Conservation (phyloP, 768 basidiomycete genomes). For the Butyriboletus loyo region DNA sequence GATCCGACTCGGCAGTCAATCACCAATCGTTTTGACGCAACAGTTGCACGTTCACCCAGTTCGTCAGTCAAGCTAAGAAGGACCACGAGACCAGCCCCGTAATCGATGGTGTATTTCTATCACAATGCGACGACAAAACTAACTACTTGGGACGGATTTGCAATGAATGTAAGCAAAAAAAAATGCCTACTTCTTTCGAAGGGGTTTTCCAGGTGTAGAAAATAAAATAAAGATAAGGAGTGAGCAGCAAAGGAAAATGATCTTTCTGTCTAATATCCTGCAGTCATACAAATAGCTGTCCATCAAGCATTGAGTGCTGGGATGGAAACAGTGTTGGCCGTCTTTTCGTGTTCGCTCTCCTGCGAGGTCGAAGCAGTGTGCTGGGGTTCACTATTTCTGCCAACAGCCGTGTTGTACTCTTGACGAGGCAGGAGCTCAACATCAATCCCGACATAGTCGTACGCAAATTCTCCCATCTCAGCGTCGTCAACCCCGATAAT, state of each 20-base stretch:
- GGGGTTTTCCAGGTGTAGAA: background rate
- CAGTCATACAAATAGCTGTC: background rate
- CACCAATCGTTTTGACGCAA: too few relatives aligned
- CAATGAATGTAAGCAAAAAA: background rate
- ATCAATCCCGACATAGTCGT: slow-evolving; percentile 82
- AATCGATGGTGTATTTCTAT: background rate
- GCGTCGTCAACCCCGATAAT: slow-evolving; percentile 86
- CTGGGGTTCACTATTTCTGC: slow-evolving; percentile 36
- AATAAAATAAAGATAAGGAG: background rate
- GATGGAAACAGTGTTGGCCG: background rate
- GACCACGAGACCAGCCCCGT: background rate
- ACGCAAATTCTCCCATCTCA: slow-evolving; percentile 88
- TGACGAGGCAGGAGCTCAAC: slow-evolving; percentile 38
- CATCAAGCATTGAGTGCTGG: background rate
- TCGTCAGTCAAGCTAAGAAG: background rate
- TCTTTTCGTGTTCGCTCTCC: slow-evolving; percentile 30
- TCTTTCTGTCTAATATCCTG: background rate
- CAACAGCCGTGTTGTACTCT: slow-evolving; percentile 27
- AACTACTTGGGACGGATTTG: background rate
- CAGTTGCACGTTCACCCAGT: too few relatives aligned
- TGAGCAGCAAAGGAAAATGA: background rate
- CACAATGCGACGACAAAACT: background rate
- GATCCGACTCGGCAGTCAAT: too few relatives aligned
- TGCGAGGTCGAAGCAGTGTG: slow-evolving; percentile 28
- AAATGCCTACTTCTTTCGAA: background rate